A percentile compares a stretch with the other conserved stretches of the same genome.
These are phyloP conservation scores for Nevesoporus exiguus DNA, from an alignment of 768 basidiomycete genomes.

Conservation along the genomic window DNA sequence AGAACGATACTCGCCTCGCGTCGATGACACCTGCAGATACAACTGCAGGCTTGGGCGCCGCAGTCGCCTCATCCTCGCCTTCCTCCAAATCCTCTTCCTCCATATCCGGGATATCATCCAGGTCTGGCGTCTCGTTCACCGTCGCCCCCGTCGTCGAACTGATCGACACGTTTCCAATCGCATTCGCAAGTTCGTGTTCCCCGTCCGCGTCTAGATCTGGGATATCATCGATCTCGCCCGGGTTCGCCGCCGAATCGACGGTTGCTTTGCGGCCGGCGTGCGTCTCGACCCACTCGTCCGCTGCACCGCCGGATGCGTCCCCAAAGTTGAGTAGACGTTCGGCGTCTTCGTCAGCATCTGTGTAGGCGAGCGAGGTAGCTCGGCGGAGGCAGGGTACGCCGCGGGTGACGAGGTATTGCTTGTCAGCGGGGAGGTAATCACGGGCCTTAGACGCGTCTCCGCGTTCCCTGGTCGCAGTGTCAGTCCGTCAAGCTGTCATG, in stretches of 20 bases:
- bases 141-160: conserved; percentile 32
- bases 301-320: conserved; percentile 52
- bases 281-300: conserved; percentile 98
- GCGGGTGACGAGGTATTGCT: conserved; percentile 93
- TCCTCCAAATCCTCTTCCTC: conserved; percentile 91
- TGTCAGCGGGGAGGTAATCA: conserved; percentile 92
- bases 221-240: conserved; percentile 77
- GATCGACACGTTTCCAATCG: conserved; percentile 47
- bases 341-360: conserved; percentile 94
- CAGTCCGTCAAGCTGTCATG: background rate
- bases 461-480: conserved; percentile 65
- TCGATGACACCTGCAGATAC: conserved; percentile 39
- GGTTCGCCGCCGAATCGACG: conserved; percentile 51
- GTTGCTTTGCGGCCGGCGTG: conserved; percentile 74
- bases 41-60: conserved; percentile 49
- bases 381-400: conserved; percentile 97
- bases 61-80: conserved; percentile 84
- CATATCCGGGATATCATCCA: conserved; percentile 99
- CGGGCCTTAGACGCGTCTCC: conserved; percentile 82
- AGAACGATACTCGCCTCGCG: conserved; percentile 41
- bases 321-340: conserved; percentile 88
- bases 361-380: conserved; percentile 89
- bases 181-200: conserved; percentile 41
- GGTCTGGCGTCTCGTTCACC: conserved; percentile 70
- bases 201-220: conserved; percentile 84